Conservation (phyloP, 2,329 filamentous ascomycete species). For the Fusarium annulatum region DNA sequence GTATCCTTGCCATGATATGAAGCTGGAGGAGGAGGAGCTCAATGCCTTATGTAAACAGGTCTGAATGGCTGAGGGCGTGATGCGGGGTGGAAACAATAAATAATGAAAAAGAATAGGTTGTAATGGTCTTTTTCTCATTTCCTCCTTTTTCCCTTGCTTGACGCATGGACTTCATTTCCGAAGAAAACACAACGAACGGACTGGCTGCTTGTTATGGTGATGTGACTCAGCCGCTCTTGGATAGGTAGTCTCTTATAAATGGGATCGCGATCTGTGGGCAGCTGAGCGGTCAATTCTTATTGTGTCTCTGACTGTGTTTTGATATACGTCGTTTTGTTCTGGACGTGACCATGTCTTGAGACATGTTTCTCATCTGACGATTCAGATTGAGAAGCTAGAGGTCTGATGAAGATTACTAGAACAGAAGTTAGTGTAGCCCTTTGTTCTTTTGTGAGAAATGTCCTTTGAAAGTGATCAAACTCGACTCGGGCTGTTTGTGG, state of each 20-base stretch:
- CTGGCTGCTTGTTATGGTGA: neutral
- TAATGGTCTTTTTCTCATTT: neutral
- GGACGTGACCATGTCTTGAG: conserved; percentile 24
- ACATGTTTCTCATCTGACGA: conserved; percentile 27
- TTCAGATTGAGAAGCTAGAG: conserved; percentile 3
- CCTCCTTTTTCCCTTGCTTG: neutral
- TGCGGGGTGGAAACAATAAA: neutral
- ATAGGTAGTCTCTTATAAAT: conserved; percentile 2
- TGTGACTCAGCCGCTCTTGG: neutral
- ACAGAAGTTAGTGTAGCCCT: neutral
- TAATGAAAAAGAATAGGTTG: neutral
- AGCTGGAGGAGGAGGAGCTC: conserved; percentile 15
- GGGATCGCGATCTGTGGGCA: conserved; percentile 31
- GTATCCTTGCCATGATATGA: conserved; percentile 4
- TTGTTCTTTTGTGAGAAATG: neutral
- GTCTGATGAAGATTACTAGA: neutral
- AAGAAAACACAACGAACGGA: neutral
- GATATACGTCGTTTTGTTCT: conserved; percentile 24
- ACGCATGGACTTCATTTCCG: conserved; percentile 19
- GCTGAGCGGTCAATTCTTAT: conserved; percentile 15
- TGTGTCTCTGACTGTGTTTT: conserved; percentile 23
- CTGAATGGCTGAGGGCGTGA: neutral
- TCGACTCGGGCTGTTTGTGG: neutral
- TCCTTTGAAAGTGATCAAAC: neutral
- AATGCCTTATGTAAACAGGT: conserved; percentile 20